These are phyloP conservation scores for Saccharomycopsis javanensis DNA, from an alignment of 805 yeast species.

Conservation along the genomic window DNA sequence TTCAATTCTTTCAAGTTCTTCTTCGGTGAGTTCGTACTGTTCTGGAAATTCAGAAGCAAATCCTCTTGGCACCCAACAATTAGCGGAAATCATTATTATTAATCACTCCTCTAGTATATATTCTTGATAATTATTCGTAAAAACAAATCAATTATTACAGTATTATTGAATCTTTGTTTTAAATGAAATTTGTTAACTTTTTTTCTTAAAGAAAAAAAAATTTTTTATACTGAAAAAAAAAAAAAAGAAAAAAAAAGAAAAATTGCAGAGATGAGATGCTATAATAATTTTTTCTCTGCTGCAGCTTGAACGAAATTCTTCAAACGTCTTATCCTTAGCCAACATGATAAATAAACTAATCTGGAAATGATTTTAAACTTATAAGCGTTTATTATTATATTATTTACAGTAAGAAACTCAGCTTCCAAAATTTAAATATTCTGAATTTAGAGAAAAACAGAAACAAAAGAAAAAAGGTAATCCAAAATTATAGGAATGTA, in stretches of 20 bases:
- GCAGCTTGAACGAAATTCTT: no score
- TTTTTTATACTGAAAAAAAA: not conserved
- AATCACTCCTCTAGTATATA: not conserved
- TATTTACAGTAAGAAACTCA: no score
- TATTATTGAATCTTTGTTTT: not conserved
- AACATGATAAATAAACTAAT: not conserved
- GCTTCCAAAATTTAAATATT: no score
- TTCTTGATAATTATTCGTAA: not conserved
- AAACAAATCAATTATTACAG: no score
- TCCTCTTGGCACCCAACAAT: slow-evolving; percentile 95
- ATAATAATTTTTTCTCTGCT: not conserved
- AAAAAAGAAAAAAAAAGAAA: not conserved
- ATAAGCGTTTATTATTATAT: no score
- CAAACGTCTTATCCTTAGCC: no score
- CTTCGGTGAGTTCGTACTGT: slow-evolving; percentile 79
- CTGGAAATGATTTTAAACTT: not conserved
- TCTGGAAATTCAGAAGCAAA: slow-evolving; percentile 88
- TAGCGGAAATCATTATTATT: slow-evolving; percentile 69
- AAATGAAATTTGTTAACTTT: no score
- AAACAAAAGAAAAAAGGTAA: no score
- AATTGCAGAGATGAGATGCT: not conserved
- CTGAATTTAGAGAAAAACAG: no score
- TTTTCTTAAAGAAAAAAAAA: not conserved
- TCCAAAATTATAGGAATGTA: no score
- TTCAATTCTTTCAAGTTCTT: slow-evolving; percentile 83